Conservation (phyloP, 2,329 filamentous ascomycete genomes). For the Thyridium curvatum region DNA sequence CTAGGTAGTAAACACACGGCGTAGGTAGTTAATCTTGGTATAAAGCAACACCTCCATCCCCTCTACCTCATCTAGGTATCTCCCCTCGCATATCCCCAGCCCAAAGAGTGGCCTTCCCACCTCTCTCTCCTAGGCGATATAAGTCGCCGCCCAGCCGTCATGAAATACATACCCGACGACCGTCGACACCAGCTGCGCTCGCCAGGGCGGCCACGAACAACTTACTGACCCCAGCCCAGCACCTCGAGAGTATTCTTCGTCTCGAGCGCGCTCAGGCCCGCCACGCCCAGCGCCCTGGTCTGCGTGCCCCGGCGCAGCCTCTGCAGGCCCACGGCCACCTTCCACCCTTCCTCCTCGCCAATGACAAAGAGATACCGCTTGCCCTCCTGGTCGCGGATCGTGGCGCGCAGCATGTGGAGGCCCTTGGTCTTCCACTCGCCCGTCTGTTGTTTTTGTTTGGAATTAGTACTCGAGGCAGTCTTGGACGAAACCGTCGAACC, state of each 20-base stretch:
- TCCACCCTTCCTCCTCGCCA: slow-evolving; percentile 61
- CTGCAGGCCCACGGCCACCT: slow-evolving; percentile 56
- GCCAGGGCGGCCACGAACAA: no score
- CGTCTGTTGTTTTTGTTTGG: slow-evolving; percentile 30
- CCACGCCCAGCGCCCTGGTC: slow-evolving; percentile 52
- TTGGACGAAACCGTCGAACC: slow-evolving; percentile 9
- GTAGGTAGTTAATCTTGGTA: no score
- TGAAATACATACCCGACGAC: no score
- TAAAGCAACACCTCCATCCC: no score
- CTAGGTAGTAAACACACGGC: no score
- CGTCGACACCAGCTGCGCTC: no score
- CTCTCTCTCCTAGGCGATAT: no score
- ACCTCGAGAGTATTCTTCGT: slow-evolving; percentile 49
- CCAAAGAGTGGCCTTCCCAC: no score
- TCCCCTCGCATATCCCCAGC: no score
- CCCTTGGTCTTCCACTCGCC: slow-evolving; percentile 50
- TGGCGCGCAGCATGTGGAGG: slow-evolving; percentile 57
- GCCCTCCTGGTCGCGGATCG: slow-evolving; percentile 58
- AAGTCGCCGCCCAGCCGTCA: no score
- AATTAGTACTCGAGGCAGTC: slow-evolving; percentile 26
- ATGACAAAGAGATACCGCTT: slow-evolving; percentile 62
- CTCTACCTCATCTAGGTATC: no score
- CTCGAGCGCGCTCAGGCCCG: slow-evolving; percentile 48
- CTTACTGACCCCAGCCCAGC: slow-evolving; percentile 43
- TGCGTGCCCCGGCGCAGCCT: slow-evolving; percentile 54